A percentile compares a stretch with the other conserved stretches of the same genome.
Conservation (phyloP, 352 stramenopile genomes). For the Phytophthora pinifolia region DNA sequence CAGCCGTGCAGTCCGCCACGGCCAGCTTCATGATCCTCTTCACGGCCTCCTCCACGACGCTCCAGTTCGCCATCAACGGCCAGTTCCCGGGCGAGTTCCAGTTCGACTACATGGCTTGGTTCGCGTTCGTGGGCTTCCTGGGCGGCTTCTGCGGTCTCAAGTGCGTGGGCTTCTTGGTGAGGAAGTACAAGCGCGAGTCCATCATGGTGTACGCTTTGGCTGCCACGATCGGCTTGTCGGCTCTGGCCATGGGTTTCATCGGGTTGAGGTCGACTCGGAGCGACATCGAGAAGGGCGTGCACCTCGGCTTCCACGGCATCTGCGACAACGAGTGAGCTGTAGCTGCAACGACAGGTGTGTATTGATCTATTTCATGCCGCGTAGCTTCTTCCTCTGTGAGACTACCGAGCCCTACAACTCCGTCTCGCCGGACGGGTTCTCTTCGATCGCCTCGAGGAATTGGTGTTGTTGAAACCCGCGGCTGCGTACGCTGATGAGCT, state of each 20-base stretch:
- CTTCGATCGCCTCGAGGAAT: slow-evolving; percentile 44
- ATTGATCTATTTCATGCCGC: too few species aligned
- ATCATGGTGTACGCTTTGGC: slow-evolving; percentile 77
- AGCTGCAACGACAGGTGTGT: slow-evolving; percentile 8
- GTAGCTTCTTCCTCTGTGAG: too few species aligned
- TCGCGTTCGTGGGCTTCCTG: slow-evolving; percentile 89
- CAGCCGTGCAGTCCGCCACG: slow-evolving; percentile 85
- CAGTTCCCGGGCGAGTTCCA: slow-evolving; percentile 70
- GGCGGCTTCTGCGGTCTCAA: slow-evolving; percentile 69
- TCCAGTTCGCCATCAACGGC: slow-evolving; percentile 77
- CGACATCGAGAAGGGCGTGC: slow-evolving; percentile 51
- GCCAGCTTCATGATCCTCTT: slow-evolving; percentile 90
- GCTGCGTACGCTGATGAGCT: slow-evolving; percentile 62
- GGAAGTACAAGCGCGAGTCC: slow-evolving; percentile 86
- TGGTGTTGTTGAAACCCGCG: slow-evolving; percentile 30
- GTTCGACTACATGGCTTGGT: slow-evolving; percentile 91
- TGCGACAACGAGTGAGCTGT: slow-evolving; percentile 47
- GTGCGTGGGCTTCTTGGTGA: slow-evolving; percentile 86
- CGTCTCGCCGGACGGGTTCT: slow-evolving; percentile 29
- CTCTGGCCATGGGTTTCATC: slow-evolving; percentile 62
- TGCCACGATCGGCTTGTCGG: slow-evolving; percentile 64
- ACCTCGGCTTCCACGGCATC: slow-evolving; percentile 63
- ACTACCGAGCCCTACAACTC: slow-evolving; percentile 31
- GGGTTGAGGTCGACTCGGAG: slow-evolving; percentile 44
- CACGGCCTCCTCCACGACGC: slow-evolving; percentile 91